Conservation (phyloP, 306 rosid species). For the Dicorynia guianensis region DNA sequence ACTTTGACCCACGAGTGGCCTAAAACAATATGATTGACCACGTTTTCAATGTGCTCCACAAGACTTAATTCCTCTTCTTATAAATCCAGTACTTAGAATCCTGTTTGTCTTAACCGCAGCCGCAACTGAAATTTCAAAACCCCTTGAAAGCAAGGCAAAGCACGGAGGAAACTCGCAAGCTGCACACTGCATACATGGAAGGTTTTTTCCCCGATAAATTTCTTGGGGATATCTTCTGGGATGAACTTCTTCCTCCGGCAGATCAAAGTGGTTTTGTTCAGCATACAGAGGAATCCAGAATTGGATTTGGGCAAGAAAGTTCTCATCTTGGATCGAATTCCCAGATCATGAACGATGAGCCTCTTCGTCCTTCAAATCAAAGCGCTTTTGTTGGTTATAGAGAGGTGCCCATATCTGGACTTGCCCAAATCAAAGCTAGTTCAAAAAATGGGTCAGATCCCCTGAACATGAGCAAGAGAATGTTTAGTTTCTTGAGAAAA, state of each 20-base stretch:
- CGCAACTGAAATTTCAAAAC: background rate
- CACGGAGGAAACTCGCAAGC: background rate
- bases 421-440: no score
- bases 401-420: no score
- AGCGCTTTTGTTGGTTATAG: no score
- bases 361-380: no score
- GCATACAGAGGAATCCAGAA: slow-evolving; percentile 41
- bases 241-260: slow-evolving; percentile 25
- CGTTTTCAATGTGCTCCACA: slow-evolving; percentile 45
- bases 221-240: slow-evolving; percentile 56
- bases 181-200: slow-evolving; percentile 39
- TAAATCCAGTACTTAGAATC: background rate
- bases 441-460: background rate
- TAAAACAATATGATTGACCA: slow-evolving; percentile 48
- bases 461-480: slow-evolving; percentile 48
- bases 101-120: slow-evolving; percentile 5
- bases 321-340: background rate
- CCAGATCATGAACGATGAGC: no score
- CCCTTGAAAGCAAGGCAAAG: background rate
- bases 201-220: slow-evolving; percentile 42
- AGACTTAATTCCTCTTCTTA: background rate
- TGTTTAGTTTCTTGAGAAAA: slow-evolving; percentile 55
- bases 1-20: slow-evolving; percentile 48
- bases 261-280: slow-evolving; percentile 57
- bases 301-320: slow-evolving; percentile 5